Base-by-base conservation (phyloP, 371 early-diverging fungal genomes). In the Mortierella sp. region DNA sequence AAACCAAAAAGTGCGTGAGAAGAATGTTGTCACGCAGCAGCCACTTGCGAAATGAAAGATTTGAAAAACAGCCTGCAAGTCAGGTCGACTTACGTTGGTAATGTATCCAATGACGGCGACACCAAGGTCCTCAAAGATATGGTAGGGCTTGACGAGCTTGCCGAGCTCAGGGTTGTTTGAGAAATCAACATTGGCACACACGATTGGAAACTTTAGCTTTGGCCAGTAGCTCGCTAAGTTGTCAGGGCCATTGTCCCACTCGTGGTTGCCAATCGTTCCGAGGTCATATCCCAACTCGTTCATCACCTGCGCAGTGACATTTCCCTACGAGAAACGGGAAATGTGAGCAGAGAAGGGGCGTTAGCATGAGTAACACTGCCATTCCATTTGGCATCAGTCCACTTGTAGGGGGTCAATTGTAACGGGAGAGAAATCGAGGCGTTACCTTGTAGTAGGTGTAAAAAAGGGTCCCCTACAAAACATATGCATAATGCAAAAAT, bases 241-340 rank as follows among this genome's bases (percentile, higher is more conserved):
- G 10, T 79, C 84, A 2, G 90, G 88, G 0, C 94, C 94, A 31
- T 87, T 85, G 81, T 95, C 95, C 69, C 93, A 93, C 80, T 92
- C 93, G 69, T 92, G 93, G 84, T 95, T 94, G 48, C 95, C 95
- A 68, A 94, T 85, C 22, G 90, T 76, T 75, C 91, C 85, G 10
- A 87, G 87, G 52, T 91, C 92, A 76, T 89, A 90, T n/a, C 81
- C 85, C 16, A 92, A 82, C 34, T 79, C 79, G 75, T 93, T 92
- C 87, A 95, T 87, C 64, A 91, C 77, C 29, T 85, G 80, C 0
- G 88, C 87, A 11, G 88, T 87, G 61, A 88, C 76, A 70, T 88
- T 87, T 43, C 92, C 80, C 80, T 80, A 55, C 6, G 44, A 47
- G 24, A 34, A 7, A 10, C 22, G 45, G 48, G 40, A 24, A 29